Evolutionary conservation across 352 stramenopile genomes (phyloP).

Genomic region (Elongisporangium senticosum): DNA sequence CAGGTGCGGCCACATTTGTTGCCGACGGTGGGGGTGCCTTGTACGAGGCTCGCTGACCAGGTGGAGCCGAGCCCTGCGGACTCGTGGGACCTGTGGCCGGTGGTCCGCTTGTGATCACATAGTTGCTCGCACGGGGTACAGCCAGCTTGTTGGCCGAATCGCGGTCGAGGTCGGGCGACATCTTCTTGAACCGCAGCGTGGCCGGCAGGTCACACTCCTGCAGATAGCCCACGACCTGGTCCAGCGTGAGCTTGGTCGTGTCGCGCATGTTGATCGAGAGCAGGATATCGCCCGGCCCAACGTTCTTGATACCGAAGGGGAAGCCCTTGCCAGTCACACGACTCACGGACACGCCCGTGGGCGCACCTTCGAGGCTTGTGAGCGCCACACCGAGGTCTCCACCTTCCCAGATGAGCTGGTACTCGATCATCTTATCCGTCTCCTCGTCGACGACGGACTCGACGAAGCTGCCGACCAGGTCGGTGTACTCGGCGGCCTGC

Average conservation of each 20-base stretch:
- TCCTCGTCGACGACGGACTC: conserved; percentile 78
- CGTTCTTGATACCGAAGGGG: conserved; percentile 86
- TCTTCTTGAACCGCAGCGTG: conserved; percentile 83
- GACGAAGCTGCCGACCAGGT: conserved; percentile 82
- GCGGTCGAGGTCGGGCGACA: conserved; percentile 35
- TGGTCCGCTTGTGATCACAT: conserved; percentile 54
- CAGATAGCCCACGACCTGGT: conserved; percentile 78
- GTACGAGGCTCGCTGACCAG: neutral
- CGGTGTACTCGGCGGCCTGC: conserved; percentile 77
- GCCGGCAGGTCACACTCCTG: conserved; percentile 82
- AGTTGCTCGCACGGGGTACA: conserved; percentile 51
- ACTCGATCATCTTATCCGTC: conserved; percentile 83
- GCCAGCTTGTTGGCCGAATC: conserved; percentile 24
- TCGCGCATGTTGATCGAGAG: conserved; percentile 82
- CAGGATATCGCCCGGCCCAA: conserved; percentile 69
- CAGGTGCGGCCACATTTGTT: neutral
- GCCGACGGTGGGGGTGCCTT: neutral
- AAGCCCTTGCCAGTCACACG: conserved; percentile 84
- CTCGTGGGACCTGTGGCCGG: conserved; percentile 39
- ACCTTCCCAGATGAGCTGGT: conserved; percentile 87
- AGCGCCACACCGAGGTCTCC: conserved; percentile 80
- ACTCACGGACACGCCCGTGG: conserved; percentile 63
- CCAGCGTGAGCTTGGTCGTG: conserved; percentile 69
- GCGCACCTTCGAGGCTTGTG: conserved; percentile 58
- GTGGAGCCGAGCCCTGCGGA: conserved; percentile 33